Evolutionary conservation across 2,329 filamentous ascomycete genomes (phyloP).

Genomic region (Fusarium pininemorale): DNA sequence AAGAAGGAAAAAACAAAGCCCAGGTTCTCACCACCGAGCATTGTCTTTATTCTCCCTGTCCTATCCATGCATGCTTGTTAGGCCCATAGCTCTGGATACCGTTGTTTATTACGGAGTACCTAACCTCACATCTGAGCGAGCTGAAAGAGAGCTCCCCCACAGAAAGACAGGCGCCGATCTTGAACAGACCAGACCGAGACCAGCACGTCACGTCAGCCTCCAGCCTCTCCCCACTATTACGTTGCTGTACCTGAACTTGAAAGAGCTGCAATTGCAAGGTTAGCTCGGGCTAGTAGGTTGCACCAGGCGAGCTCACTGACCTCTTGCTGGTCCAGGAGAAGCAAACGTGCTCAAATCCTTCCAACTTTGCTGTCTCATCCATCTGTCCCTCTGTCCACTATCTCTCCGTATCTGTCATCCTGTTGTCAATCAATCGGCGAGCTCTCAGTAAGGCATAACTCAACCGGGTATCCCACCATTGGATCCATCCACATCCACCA

Average conservation of each 20-base stretch:
- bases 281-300: conserved; percentile 24
- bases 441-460: not conserved
- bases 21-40: conserved; percentile 4
- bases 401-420: not conserved
- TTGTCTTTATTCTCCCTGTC: not conserved
- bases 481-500: conserved; percentile 21
- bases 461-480: conserved; percentile 2
- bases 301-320: conserved; percentile 39
- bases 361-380: conserved; percentile 17
- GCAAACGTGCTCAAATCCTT: conserved; percentile 34
- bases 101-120: not conserved
- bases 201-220: conserved; percentile 28
- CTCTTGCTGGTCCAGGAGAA: conserved; percentile 28
- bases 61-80: not conserved
- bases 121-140: conserved; percentile 4
- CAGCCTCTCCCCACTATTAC: conserved; percentile 28
- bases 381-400: not conserved
- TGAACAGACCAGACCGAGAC: not conserved
- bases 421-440: not conserved
- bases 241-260: conserved; percentile 31
- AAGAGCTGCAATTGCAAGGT: conserved; percentile 34
- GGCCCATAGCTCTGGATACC: not conserved
- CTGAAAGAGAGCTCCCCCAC: conserved; percentile 31
- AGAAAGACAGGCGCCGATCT: conserved; percentile 23
- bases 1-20: not conserved